Evolutionary conservation across 1,139 yeast species (phyloP), one percentile per base, ranked within the genome.

Genomic region (Geotrichum candidum): DNA sequence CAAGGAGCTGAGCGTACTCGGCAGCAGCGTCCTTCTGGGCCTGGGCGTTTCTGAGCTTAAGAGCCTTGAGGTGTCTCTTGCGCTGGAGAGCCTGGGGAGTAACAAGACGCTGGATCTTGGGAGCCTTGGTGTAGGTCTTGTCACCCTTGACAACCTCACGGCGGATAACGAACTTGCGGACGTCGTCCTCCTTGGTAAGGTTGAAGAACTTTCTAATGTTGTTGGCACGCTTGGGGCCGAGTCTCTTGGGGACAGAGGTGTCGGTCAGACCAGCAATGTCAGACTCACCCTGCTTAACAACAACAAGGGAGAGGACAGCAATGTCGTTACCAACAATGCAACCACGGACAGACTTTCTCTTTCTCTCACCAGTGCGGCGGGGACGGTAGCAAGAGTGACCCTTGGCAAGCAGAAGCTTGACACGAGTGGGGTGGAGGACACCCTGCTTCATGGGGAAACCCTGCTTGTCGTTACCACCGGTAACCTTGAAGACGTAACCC

Each of bases 361-460:
- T 94, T 85, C 99, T 90, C 87, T 94, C 99, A 87, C 99, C 99
- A 72, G 82, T 78, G 84, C 99, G 90, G 87, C 99, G 95, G 82
- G 97, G 96, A 86, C 99, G 94, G 96, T 94, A 94, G 87, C 98
- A 92, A 77, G 97, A 90, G 86, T 84, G 89, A 77, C 96, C 97
- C 83, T 90, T 87, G 74, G 96, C 80, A 79, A 94, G 85, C 79
- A 95, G 86, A 77, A 94, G 87, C 81, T 90, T 91, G 76, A 95
- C 98, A 88, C 99, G 96, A 87, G 96, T 90, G 82, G 99, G 98
- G 85, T 90, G 96, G 87, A 94, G 85, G 72, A 94, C 99, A 87
- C 97, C 97, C 84, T 94, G 99, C 83, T 92, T 94, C 99, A 95
- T 94, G 84, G 99, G 98, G 97, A 94, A 95, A 85, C 99, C 99